phyloP scores from a whole-genome alignment of 176 grass and related monocot species.

The Bonia amplexicaulis region DNA sequence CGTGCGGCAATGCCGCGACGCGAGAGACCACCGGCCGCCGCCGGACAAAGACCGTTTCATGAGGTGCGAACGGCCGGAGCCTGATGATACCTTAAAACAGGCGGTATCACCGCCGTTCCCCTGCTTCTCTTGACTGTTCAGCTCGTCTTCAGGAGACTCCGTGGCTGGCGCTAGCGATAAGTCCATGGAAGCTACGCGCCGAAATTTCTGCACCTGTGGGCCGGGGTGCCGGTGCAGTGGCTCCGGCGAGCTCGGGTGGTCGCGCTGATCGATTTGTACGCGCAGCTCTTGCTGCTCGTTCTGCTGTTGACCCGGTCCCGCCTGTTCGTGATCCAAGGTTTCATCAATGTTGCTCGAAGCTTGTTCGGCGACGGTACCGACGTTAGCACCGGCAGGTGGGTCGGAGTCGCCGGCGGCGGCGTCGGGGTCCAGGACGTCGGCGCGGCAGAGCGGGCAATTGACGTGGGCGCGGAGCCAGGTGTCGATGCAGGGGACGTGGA shows the following conservation, averaged over 20 bases:
- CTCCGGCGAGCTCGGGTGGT: not conserved
- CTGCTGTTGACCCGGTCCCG: not conserved
- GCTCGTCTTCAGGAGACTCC: not conserved
- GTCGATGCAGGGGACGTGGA: slow-evolving; percentile 80
- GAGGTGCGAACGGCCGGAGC: not conserved
- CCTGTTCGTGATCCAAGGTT: not conserved
- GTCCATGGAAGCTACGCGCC: slow-evolving; percentile 46
- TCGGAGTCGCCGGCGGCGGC: not conserved
- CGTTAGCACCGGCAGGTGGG: not conserved
- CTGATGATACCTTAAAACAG: not conserved
- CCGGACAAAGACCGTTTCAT: slow-evolving; percentile 31
- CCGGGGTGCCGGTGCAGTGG: not conserved
- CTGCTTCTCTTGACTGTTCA: not conserved
- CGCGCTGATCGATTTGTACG: not conserved
- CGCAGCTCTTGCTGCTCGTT: slow-evolving; percentile 6
- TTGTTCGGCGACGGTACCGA: not conserved
- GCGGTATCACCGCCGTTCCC: not conserved
- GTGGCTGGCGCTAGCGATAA: not conserved
- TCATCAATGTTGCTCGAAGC: not conserved
- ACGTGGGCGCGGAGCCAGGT: slow-evolving; percentile 85
- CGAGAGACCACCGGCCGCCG: slow-evolving; percentile 16
- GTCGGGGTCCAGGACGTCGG: slow-evolving; percentile 31
- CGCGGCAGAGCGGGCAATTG: slow-evolving; percentile 83
- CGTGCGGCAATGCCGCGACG: not conserved
- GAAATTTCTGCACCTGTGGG: not conserved